Conservation (phyloP, 1,284 basidiomycete species). For the Sanghuangporus sanghuang region DNA sequence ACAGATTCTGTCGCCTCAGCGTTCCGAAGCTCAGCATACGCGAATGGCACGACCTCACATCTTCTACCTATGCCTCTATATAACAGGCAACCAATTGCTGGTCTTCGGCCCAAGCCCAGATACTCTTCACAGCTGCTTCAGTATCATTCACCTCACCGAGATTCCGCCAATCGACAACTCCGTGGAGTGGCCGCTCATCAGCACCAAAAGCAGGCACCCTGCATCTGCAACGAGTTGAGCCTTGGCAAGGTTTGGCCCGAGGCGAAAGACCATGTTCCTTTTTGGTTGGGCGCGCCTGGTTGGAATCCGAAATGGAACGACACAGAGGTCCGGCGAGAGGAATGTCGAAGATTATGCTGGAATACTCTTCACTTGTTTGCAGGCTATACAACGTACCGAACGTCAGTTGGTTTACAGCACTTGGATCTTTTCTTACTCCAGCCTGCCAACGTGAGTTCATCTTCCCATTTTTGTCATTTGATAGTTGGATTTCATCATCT, state of each 20-base stretch:
- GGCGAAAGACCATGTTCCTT: slow-evolving; percentile 47
- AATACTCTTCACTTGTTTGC: slow-evolving; percentile 57
- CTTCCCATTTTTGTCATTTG: neutral
- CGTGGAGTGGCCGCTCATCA: slow-evolving; percentile 1
- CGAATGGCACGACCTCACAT: neutral
- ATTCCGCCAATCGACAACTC: neutral
- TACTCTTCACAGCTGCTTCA: slow-evolving; percentile 10
- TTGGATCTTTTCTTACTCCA: slow-evolving; percentile 57
- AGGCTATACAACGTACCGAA: slow-evolving; percentile 55
- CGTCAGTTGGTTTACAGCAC: slow-evolving; percentile 36
- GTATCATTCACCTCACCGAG: neutral
- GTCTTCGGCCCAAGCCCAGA: neutral
- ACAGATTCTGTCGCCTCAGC: neutral
- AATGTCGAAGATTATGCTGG: slow-evolving; percentile 70
- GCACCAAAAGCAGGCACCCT: slow-evolving; percentile 26
- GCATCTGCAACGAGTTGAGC: slow-evolving; percentile 49
- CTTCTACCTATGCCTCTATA: slow-evolving; percentile 11
- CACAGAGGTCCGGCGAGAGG: slow-evolving; percentile 61
- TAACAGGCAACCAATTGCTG: slow-evolving; percentile 4
- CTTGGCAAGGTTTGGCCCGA: slow-evolving; percentile 47
- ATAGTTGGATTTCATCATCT: neutral
- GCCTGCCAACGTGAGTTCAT: slow-evolving; percentile 54
- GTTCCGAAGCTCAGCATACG: slow-evolving; percentile 27
- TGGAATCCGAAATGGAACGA: slow-evolving; percentile 58
- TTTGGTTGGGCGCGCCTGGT: slow-evolving; percentile 59